Conservation (phyloP, 306 rosid species). For the Fragaria vesca region DNA sequence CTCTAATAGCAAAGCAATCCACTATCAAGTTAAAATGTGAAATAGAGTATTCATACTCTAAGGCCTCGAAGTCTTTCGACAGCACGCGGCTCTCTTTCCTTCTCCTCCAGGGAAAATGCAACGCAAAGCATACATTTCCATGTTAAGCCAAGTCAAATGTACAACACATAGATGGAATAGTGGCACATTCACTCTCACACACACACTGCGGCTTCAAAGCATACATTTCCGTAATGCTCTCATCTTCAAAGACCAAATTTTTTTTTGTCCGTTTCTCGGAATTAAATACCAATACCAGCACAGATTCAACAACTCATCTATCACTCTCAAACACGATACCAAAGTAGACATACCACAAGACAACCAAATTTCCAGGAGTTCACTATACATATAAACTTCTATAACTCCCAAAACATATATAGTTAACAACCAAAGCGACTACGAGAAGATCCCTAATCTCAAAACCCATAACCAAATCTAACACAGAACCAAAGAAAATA, state of each 20-base stretch:
- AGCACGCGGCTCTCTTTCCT: slow-evolving; percentile 46
- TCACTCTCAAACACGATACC: no score
- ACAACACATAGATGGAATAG: slow-evolving; percentile 2
- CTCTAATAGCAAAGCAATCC: background rate
- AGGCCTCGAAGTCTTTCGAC: slow-evolving; percentile 51
- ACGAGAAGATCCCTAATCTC: no score
- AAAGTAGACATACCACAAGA: no score
- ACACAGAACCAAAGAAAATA: no score
- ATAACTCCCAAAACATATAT: no score
- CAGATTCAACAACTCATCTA: no score
- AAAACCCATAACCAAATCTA: no score
- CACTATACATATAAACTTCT: no score
- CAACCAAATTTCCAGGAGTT: no score
- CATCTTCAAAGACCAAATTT: slow-evolving; percentile 36
- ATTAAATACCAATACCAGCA: no score
- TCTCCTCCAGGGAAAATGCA: slow-evolving; percentile 52
- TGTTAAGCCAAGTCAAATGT: background rate
- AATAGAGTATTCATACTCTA: slow-evolving; percentile 43
- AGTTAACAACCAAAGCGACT: no score
- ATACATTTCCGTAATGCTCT: slow-evolving; percentile 57
- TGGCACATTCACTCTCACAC: background rate
- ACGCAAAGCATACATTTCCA: background rate
- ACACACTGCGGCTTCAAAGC: slow-evolving; percentile 54
- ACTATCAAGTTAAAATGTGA: background rate
- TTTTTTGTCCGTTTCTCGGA: no score